A percentile compares a stretch with the other conserved stretches of the same genome.
Evolutionary conservation across 345 rosid species (phyloP).

Genomic region (Populus tremula): DNA sequence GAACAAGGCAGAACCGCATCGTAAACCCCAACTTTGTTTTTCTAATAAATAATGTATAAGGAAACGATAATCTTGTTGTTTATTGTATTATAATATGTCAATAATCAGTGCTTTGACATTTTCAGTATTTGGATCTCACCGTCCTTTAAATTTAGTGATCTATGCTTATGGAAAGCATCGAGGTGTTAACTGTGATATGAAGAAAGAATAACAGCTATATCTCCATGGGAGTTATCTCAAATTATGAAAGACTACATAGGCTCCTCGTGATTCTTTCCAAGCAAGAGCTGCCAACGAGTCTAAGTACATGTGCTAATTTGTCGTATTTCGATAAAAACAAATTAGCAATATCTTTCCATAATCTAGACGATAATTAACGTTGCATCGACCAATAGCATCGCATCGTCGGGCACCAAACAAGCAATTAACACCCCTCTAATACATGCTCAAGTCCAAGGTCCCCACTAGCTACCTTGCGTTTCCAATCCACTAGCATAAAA

Average conservation of each 20-base stretch:
- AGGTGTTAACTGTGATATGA: too few relatives aligned
- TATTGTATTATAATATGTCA: too few relatives aligned
- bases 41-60: too few relatives aligned
- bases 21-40: too few relatives aligned
- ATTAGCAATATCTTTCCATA: constrained; percentile 20
- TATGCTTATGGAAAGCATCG: too few relatives aligned
- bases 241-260: constrained; percentile 25
- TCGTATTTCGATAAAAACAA: constrained; percentile 8
- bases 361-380: constrained; percentile 32
- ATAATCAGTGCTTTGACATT: too few relatives aligned
- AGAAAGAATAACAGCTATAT: constrained; percentile 3
- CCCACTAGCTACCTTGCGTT: constrained; percentile 7
- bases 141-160: too few relatives aligned
- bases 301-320: constrained; percentile 27
- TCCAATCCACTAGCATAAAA: constrained; percentile 10
- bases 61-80: too few relatives aligned
- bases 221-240: constrained; percentile 3
- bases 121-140: too few relatives aligned
- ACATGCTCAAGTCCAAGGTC: constrained; percentile 26
- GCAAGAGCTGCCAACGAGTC: constrained; percentile 21
- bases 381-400: constrained; percentile 18
- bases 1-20: too few relatives aligned
- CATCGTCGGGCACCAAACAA: constrained; percentile 30
- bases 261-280: constrained; percentile 23
- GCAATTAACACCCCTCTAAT: constrained; percentile 27